Evolutionary conservation across 1,284 basidiomycete genomes (phyloP).

Genomic region (Marasmius fiardii): DNA sequence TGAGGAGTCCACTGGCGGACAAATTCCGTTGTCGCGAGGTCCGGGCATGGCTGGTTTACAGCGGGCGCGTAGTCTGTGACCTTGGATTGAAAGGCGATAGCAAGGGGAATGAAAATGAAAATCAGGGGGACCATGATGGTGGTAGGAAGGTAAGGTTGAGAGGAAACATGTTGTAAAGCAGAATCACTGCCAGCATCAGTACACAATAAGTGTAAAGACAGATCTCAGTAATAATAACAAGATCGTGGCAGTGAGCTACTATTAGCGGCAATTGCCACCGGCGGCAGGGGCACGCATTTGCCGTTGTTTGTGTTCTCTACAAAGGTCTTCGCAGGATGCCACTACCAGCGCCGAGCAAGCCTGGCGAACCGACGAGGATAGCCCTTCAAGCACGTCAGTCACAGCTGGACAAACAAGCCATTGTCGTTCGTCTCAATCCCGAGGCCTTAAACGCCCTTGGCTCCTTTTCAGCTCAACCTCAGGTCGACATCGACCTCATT

Average conservation of each 20-base stretch:
- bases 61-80: conserved; percentile 51
- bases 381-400: conserved; percentile 39
- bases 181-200: too few relatives aligned
- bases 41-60: conserved; percentile 46
- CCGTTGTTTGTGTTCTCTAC: not conserved
- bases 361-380: conserved; percentile 44
- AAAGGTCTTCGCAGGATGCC: conserved; percentile 4
- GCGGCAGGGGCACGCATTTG: conserved; percentile 43
- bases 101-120: not conserved
- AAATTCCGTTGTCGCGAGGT: conserved; percentile 40
- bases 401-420: conserved; percentile 55
- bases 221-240: too few relatives aligned
- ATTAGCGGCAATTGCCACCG: too few relatives aligned
- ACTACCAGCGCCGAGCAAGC: conserved; percentile 18
- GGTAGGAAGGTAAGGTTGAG: not conserved
- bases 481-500: conserved; percentile 58
- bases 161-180: not conserved
- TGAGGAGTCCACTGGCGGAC: conserved; percentile 49
- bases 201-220: too few relatives aligned
- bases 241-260: too few relatives aligned
- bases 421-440: conserved; percentile 67
- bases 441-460: conserved; percentile 67
- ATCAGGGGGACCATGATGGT: not conserved
- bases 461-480: conserved; percentile 39
- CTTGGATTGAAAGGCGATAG: not conserved